phyloP scores from a whole-genome alignment of 345 rosid genomes.

The Populus simonii region DNA sequence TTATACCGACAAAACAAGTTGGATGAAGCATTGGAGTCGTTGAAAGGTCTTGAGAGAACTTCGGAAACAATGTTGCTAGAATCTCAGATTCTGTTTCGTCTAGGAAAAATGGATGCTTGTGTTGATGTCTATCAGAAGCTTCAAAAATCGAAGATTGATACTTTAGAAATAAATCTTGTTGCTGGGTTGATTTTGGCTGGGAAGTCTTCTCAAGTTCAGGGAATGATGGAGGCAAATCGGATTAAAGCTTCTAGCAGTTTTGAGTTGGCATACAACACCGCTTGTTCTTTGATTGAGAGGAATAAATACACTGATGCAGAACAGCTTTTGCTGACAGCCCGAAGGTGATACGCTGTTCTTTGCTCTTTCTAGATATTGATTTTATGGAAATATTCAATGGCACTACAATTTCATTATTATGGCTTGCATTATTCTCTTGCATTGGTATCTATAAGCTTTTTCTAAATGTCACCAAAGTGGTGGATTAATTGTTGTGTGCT shows the following conservation, averaged over 20 bases:
- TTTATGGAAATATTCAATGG: not conserved
- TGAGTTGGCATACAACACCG: slow-evolving; percentile 84
- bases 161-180: slow-evolving; percentile 60
- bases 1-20: slow-evolving; percentile 83
- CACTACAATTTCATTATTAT: not conserved
- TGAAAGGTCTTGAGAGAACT: slow-evolving; percentile 53
- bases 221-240: slow-evolving; percentile 56
- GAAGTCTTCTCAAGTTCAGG: slow-evolving; percentile 68
- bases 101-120: slow-evolving; percentile 68
- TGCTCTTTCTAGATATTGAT: too few relatives aligned
- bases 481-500: not conserved
- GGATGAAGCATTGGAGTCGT: slow-evolving; percentile 60
- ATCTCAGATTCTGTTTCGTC: slow-evolving; percentile 80
- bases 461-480: too few relatives aligned
- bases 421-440: not conserved
- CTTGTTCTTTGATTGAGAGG: slow-evolving; percentile 78
- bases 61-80: slow-evolving; percentile 62
- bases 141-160: slow-evolving; percentile 51
- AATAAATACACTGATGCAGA: slow-evolving; percentile 69
- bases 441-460: not conserved
- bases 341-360: slow-evolving; percentile 41
- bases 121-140: slow-evolving; percentile 63
- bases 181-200: slow-evolving; percentile 80
- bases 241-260: slow-evolving; percentile 68
- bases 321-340: slow-evolving; percentile 72